Evolutionary conservation across 306 rosid species (phyloP), one percentile per base, ranked within the genome.

Genomic region (Benincasa hispida): DNA sequence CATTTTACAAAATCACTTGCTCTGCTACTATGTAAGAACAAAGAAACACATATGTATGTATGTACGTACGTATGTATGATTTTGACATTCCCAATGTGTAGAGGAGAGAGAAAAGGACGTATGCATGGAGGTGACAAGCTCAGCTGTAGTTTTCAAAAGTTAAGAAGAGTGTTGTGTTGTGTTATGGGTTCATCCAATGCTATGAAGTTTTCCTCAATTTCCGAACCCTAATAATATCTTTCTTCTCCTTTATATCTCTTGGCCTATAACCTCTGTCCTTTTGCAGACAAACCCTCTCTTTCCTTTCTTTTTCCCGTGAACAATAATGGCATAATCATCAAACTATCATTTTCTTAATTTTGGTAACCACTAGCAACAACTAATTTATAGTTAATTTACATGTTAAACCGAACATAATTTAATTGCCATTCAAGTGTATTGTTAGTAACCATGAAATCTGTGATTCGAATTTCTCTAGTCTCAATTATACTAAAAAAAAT

Each of bases 101-200:
- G 73, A 82, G 30, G 74, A 83, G 86, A 79, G 67, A 60, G 98
- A 93, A 91, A 93, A 88, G 88, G 98, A 93, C 95, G 81, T 89
- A 88, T 93, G 98, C 97, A 91, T 91, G 97, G 88, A 88, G 83
- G 91, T 84, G 88, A 91, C 76, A 84, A 91, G 87, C 83, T 88
- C 96, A 93, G 55, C 76, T 47, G 98, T 91, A 84, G 90, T 86
- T 93, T 87, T 93, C 98, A 85, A 81, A 84, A 45, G 65, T 91
- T 89, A 87, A 82, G 80, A 74, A 77, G 18, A 66, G 53, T 48
- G 19, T 48, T 48, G 80, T 72, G 53, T 48, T 48, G 54, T 48
- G n/a, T 48, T 48, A 79, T 72, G 68, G 39, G 11, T 61, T 61
- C 42, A 25, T 58, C 35, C 63, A 58, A 58, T 11, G 63, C 22